These are phyloP conservation scores for Aspergillus avenaceus DNA, from an alignment of 495 filamentous ascomycete species.

Conservation along the genomic window DNA sequence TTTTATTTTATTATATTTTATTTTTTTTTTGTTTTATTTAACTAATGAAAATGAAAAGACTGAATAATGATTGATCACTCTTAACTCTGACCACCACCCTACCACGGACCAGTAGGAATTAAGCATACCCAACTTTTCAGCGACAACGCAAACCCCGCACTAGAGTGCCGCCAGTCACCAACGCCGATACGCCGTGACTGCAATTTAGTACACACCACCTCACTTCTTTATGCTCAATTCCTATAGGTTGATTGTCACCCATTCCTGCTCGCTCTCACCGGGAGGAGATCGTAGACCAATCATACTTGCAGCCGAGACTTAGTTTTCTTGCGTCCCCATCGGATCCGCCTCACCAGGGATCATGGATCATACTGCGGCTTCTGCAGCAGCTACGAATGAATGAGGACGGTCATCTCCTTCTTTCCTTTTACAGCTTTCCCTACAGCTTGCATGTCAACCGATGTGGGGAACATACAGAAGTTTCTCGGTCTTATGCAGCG, in stretches of 20 bases:
- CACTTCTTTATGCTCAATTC: neutral
- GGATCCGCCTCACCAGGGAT: conserved; percentile 15
- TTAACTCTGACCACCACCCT: neutral
- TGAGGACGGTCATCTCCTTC: conserved; percentile 6
- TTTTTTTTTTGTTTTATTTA: too few relatives aligned
- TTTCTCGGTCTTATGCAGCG: conserved; percentile 9
- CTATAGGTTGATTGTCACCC: conserved; percentile 2
- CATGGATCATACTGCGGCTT: conserved; percentile 14
- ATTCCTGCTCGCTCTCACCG: conserved; percentile 10
- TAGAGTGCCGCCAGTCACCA: neutral
- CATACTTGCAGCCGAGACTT: neutral
- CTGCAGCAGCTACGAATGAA: conserved; percentile 16
- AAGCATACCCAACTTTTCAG: too few relatives aligned
- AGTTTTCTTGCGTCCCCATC: conserved; percentile 5
- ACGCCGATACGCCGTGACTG: conserved; percentile 5
- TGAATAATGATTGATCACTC: neutral
- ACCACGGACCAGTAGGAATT: neutral
- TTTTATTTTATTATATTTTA: too few relatives aligned
- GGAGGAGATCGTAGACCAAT: conserved; percentile 11
- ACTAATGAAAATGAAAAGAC: too few relatives aligned
- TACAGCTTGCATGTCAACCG: neutral
- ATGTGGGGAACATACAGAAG: conserved; percentile 3
- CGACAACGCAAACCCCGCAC: conserved; percentile 10
- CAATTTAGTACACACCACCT: conserved; percentile 7
- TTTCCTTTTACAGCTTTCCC: conserved; percentile 1